Percentiles rank a stretch among this genome's conserved stretches.
Evolutionary conservation across 2,329 filamentous ascomycete species (phyloP).

Genomic region (Xylariaceae sp.): DNA sequence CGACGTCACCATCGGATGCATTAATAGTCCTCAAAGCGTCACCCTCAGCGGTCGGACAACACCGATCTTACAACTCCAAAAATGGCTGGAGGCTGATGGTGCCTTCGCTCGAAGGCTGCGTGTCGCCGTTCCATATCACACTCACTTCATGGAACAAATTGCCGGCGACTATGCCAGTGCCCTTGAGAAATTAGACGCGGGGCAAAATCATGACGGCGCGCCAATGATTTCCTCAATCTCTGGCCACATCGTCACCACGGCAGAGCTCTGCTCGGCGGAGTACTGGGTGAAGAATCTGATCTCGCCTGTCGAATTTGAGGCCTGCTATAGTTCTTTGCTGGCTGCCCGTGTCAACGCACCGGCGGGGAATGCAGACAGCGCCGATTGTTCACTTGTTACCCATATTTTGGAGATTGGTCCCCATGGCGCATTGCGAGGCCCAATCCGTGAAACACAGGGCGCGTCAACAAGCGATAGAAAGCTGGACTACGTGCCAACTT

Average conservation of each 20-base stretch:
- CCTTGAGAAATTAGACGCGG: no score
- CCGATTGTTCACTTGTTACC: background rate
- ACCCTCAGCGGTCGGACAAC: background rate
- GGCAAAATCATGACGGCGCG: no score
- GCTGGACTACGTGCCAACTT: background rate
- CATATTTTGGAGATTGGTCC: slow-evolving; percentile 9
- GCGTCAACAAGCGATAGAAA: no score
- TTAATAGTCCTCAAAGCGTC: background rate
- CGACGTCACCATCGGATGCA: background rate
- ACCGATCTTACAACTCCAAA: background rate
- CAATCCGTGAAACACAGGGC: background rate
- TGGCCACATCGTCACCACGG: background rate
- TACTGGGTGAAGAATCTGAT: slow-evolving; percentile 6
- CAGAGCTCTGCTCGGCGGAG: background rate
- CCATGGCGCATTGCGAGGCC: slow-evolving; percentile 3
- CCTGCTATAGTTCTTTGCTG: no score
- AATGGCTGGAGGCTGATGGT: background rate
- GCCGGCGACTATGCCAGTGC: background rate
- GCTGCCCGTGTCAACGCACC: no score
- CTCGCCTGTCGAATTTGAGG: background rate
- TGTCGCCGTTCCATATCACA: slow-evolving; percentile 2
- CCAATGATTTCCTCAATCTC: background rate
- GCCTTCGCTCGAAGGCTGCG: background rate
- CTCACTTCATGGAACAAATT: background rate
- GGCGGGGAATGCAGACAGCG: background rate